Conservation (phyloP, 2,329 filamentous ascomycete genomes). For the Fusarium verticillioides region DNA sequence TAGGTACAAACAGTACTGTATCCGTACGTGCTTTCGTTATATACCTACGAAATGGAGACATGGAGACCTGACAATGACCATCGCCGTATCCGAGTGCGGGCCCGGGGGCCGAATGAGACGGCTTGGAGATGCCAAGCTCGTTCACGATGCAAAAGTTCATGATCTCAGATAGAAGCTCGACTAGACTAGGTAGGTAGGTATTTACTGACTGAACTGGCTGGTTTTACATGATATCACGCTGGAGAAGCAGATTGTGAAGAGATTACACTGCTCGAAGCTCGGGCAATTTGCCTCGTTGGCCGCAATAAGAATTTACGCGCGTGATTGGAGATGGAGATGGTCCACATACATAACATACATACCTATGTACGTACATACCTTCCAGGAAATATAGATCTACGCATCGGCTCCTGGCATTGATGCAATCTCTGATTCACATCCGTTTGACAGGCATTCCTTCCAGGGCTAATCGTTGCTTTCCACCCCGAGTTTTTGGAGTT, state of each 20-base stretch:
- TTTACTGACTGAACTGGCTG: not conserved
- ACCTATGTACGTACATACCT: not conserved
- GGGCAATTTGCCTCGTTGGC: conserved; percentile 4
- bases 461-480: not conserved
- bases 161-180: conserved; percentile 7
- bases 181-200: too few species aligned
- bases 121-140: not conserved
- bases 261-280: not conserved
- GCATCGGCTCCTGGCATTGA: not conserved
- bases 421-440: not conserved
- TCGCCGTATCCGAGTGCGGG: conserved; percentile 18
- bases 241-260: not conserved
- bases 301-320: not conserved
- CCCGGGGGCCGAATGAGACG: conserved; percentile 10
- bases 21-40: not conserved
- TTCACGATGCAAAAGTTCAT: conserved; percentile 2
- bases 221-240: not conserved
- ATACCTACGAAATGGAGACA: conserved; percentile 3
- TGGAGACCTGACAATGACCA: not conserved
- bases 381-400: conserved; percentile 33
- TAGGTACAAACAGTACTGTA: not conserved
- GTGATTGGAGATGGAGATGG: conserved; percentile 3
- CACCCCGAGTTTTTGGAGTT: not conserved
- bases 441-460: not conserved
- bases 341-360: not conserved